A percentile compares a stretch with the other conserved stretches of the same genome.
Conservation (phyloP, 495 filamentous ascomycete genomes). For the Astrocystis sublimbata region DNA sequence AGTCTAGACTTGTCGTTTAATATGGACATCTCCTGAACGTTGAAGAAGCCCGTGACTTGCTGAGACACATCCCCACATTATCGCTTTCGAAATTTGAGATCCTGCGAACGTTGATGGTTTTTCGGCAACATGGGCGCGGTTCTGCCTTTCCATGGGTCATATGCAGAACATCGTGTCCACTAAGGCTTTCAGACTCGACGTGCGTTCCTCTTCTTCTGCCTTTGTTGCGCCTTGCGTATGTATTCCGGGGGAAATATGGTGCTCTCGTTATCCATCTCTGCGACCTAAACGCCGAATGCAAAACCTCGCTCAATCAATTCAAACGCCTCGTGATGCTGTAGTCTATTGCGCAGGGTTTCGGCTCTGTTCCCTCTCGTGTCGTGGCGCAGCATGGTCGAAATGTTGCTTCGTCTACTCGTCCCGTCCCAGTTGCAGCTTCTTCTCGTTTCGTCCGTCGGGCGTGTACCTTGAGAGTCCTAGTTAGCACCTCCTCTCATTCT, state of each 20-base stretch:
- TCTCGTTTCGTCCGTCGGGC: conserved; percentile 53
- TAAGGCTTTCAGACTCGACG: neutral
- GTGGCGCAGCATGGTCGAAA: neutral
- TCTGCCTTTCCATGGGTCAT: neutral
- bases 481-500: conserved; percentile 23
- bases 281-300: conserved; percentile 25
- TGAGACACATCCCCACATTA: neutral
- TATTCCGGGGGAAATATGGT: neutral
- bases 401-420: conserved; percentile 4
- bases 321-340: conserved; percentile 38
- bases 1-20: neutral
- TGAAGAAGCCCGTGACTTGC: neutral
- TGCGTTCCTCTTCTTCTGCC: neutral
- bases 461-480: conserved; percentile 41
- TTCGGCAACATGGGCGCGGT: neutral
- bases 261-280: neutral
- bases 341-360: conserved; percentile 14
- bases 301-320: conserved; percentile 22
- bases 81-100: neutral
- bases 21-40: neutral
- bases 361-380: neutral
- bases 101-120: neutral
- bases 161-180: no score
- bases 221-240: neutral
- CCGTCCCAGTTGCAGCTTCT: conserved; percentile 44